Base-by-base conservation (phyloP, 805 yeast species). In the Ogataea kodamae region DNA sequence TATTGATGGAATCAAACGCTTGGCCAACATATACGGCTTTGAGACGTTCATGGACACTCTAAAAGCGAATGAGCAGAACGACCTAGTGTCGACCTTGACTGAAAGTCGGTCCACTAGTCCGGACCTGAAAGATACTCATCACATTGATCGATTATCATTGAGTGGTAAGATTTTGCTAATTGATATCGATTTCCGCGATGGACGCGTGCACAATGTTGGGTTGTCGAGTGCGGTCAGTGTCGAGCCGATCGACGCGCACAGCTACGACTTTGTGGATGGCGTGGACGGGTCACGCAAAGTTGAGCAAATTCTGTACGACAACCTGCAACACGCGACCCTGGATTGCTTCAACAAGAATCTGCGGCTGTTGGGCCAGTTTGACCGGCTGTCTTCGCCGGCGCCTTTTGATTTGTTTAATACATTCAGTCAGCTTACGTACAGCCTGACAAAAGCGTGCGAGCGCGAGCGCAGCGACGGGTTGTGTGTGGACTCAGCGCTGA, bases 1-100 rank as follows among this genome's bases (percentile, higher is more conserved):
- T 4, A 45, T 60, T 9, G 59, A 52, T 8, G 59, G 63, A 5
- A 56, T 62, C 35, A 55, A 57, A 26, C 40, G 57, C 14, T 38
- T 62, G 9, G 56, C 65, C 9, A 56, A 56, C 28, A 52, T 58
- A n/a, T 61, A 62, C 34, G 67, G 65, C 2, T 62, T 62, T 36
- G 65, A 61, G 28, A 60, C 64, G 5, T 60, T 59, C 34, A 46
- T 51, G 4, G 62, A 57, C 39, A 43, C 43, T 5, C 54, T 59
- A 5, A 57, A 64, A 1, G 45, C 55, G 9, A 57, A 45, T 3
- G 69, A 64, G 39, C 65, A 52, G 22, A 65, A 56, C 28, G 64
- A 56, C 11, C 49, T 49, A 1, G 65, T 68, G 6, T 43, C 26
- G 21, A 27, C 45, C 6, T 41, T 34, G 21, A 23, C 34, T 17